Evolutionary conservation across 2,329 filamentous ascomycete genomes (phyloP).

Genomic region (Tolypocladium sp.): DNA sequence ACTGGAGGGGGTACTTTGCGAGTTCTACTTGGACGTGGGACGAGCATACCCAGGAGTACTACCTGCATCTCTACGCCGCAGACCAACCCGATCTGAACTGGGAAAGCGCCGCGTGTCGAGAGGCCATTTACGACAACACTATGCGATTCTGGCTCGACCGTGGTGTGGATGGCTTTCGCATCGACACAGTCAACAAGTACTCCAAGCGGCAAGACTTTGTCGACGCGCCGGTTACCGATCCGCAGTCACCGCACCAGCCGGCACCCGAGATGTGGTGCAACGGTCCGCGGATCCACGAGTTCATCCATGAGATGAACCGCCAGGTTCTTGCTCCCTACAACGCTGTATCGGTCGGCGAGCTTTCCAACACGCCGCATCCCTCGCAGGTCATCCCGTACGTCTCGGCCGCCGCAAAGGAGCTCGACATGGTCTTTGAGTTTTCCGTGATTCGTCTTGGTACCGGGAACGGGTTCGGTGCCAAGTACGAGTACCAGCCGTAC

Average conservation of each 20-base stretch:
- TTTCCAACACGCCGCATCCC: slow-evolving; percentile 44
- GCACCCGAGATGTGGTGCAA: slow-evolving; percentile 45
- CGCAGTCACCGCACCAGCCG: slow-evolving; percentile 27
- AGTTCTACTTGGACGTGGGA: slow-evolving; percentile 44
- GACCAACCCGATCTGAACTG: slow-evolving; percentile 73
- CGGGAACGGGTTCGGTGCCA: slow-evolving; percentile 34
- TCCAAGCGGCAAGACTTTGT: slow-evolving; percentile 50
- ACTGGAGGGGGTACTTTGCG: slow-evolving; percentile 39
- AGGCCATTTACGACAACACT: slow-evolving; percentile 56
- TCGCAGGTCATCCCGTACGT: slow-evolving; percentile 46
- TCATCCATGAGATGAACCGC: slow-evolving; percentile 47
- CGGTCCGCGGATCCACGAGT: slow-evolving; percentile 55
- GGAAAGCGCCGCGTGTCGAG: slow-evolving; percentile 57
- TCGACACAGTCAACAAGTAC: slow-evolving; percentile 61
- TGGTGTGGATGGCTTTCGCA: slow-evolving; percentile 56
- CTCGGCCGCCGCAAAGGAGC: slow-evolving; percentile 38
- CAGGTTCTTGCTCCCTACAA: slow-evolving; percentile 44
- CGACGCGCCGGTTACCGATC: slow-evolving; percentile 38
- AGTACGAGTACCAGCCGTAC: slow-evolving; percentile 42
- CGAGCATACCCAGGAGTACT: slow-evolving; percentile 41
- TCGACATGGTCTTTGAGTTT: slow-evolving; percentile 55
- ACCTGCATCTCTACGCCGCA: slow-evolving; percentile 53
- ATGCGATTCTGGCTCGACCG: slow-evolving; percentile 68
- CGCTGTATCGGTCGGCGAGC: slow-evolving; percentile 54
- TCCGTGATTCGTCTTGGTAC: slow-evolving; percentile 46